phyloP scores from a whole-genome alignment of 1,284 basidiomycete genomes.

The Trametes pubescens region DNA sequence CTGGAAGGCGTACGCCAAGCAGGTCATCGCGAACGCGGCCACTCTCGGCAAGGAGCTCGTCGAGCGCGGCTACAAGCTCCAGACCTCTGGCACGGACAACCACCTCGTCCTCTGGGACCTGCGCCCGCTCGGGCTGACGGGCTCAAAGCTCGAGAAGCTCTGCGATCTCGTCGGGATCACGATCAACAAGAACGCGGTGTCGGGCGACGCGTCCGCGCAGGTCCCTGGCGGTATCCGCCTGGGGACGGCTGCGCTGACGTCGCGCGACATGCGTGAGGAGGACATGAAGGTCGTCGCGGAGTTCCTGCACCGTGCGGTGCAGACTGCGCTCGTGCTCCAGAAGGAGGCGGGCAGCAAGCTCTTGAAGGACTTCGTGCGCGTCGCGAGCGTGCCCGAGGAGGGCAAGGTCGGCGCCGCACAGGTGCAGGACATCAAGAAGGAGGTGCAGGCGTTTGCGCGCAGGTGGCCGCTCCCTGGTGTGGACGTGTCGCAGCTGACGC shows the following conservation, averaged over 20 bases:
- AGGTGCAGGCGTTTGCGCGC: slow-evolving; percentile 83
- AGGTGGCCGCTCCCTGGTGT: slow-evolving; percentile 95
- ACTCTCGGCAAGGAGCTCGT: slow-evolving; percentile 80
- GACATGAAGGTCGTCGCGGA: slow-evolving; percentile 90
- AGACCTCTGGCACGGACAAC: slow-evolving; percentile 97
- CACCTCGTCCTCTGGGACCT: slow-evolving; percentile 99
- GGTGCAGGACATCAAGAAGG: slow-evolving; percentile 77
- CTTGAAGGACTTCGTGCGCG: slow-evolving; percentile 94
- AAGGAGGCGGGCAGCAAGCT: slow-evolving; percentile 96
- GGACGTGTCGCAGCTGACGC: slow-evolving; percentile 67
- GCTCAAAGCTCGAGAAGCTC: slow-evolving; percentile 98
- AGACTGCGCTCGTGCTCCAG: slow-evolving; percentile 88
- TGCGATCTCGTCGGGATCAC: slow-evolving; percentile 97
- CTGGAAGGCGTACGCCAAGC: slow-evolving; percentile 94
- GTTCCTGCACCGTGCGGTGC: slow-evolving; percentile 93
- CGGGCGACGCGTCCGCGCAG: slow-evolving; percentile 94
- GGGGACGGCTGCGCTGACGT: slow-evolving; percentile 94
- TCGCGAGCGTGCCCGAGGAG: slow-evolving; percentile 76
- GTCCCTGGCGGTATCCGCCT: slow-evolving; percentile 98
- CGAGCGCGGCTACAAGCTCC: slow-evolving; percentile 90
- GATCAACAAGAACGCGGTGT: slow-evolving; percentile 97
- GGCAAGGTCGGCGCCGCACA: slow-evolving; percentile 75
- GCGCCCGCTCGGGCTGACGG: slow-evolving; percentile 93
- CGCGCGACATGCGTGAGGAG: slow-evolving; percentile 90
- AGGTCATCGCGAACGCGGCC: slow-evolving; percentile 90